Conservation (phyloP, 768 basidiomycete species). For the Omphalotus guepiniiformis region DNA sequence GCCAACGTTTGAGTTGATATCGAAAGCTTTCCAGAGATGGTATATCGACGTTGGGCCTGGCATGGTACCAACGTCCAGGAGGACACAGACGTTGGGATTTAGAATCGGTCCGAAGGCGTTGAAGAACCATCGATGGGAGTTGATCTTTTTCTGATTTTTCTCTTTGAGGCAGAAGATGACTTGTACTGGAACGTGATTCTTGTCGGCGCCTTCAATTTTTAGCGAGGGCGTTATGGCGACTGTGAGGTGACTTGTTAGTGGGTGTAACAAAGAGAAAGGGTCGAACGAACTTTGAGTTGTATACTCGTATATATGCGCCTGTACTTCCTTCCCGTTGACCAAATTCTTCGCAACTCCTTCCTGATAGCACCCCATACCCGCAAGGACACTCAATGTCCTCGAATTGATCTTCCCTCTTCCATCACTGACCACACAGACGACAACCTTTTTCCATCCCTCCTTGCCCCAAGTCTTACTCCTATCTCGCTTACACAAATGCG, state of each 20-base stretch:
- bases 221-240: conserved; percentile 79
- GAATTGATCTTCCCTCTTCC: conserved; percentile 82
- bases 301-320: conserved; percentile 91
- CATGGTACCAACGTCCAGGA: conserved; percentile 82
- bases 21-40: conserved; percentile 82
- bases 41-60: conserved; percentile 71
- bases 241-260: conserved; percentile 22
- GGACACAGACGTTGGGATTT: conserved; percentile 89
- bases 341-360: conserved; percentile 88
- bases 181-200: conserved; percentile 84
- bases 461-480: conserved; percentile 94
- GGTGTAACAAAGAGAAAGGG: neutral
- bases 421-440: conserved; percentile 88
- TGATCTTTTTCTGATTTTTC: conserved; percentile 95
- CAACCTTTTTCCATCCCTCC: conserved; percentile 94
- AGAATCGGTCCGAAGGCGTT: conserved; percentile 80
- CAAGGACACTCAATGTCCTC: conserved; percentile 79
- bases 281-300: conserved; percentile 76
- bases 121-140: conserved; percentile 94
- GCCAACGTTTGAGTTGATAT: conserved; percentile 86
- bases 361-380: conserved; percentile 93
- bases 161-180: conserved; percentile 91
- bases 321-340: conserved; percentile 78
- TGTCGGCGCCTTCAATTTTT: conserved; percentile 77
- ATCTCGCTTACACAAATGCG: conserved; percentile 81